A percentile compares a stretch with the other conserved stretches of the same genome.
phyloP scores from a whole-genome alignment of 441 rosid genomes.

The Arabidopsis hybrid region DNA sequence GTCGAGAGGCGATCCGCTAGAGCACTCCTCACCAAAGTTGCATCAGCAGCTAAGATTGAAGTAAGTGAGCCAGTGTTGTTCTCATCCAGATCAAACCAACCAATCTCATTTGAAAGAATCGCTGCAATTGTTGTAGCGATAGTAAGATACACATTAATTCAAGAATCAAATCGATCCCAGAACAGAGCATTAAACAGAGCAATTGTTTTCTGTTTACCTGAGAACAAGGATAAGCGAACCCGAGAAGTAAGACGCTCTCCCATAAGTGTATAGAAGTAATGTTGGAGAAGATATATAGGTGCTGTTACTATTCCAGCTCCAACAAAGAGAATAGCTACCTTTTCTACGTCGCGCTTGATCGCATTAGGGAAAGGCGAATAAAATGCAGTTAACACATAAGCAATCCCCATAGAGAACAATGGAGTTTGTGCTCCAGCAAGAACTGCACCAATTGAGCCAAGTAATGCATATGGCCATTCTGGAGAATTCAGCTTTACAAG shows the following conservation, averaged over 20 bases:
- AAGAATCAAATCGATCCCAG: not conserved
- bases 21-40: conserved; percentile 78
- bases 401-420: conserved; percentile 74
- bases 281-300: conserved; percentile 80
- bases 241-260: conserved; percentile 84
- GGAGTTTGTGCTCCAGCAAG: conserved; percentile 77
- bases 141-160: not conserved
- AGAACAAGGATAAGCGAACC: conserved; percentile 72
- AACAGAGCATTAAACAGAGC: not conserved
- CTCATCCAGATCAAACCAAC: conserved; percentile 85
- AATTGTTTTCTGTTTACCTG: conserved; percentile 52
- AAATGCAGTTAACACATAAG: conserved; percentile 70
- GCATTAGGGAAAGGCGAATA: conserved; percentile 53
- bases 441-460: conserved; percentile 78
- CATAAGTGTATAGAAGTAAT: conserved; percentile 80
- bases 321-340: conserved; percentile 55
- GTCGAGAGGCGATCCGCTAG: conserved; percentile 86
- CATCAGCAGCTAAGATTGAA: conserved; percentile 81
- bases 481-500: conserved; percentile 76
- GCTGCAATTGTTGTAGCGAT: conserved; percentile 53
- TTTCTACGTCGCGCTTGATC: conserved; percentile 58
- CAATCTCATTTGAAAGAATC: conserved; percentile 76
- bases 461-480: conserved; percentile 82
- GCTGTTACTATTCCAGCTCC: conserved; percentile 57
- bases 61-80: conserved; percentile 73